Conservation (phyloP, 129 eudicot species). For the Dittrichia graveolens region DNA sequence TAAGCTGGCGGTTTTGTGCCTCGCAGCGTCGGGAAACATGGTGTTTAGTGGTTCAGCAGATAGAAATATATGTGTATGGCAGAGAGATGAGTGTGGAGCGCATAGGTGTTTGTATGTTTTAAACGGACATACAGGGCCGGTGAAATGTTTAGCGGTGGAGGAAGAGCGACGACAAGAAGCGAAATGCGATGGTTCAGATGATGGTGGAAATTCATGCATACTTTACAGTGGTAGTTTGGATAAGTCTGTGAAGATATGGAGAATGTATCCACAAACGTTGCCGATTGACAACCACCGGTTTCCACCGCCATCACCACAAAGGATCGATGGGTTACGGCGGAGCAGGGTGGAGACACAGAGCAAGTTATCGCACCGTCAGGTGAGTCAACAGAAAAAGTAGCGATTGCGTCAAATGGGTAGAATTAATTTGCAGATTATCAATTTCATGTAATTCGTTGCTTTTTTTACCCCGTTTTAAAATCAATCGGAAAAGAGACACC, state of each 20-base stretch:
- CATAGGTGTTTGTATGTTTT: slow-evolving; percentile 57
- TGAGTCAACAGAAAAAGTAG: slow-evolving; percentile 21
- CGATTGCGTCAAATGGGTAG: too few species aligned
- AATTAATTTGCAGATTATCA: too few species aligned
- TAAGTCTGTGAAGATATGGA: slow-evolving; percentile 78
- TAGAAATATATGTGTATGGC: slow-evolving; percentile 70
- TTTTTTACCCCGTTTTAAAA: too few species aligned
- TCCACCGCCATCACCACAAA: slow-evolving; percentile 37
- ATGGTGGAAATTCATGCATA: slow-evolving; percentile 29
- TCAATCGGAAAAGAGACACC: too few species aligned
- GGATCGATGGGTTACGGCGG: slow-evolving; percentile 21
- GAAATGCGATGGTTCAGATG: neutral
- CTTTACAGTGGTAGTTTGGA: slow-evolving; percentile 76
- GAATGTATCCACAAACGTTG: slow-evolving; percentile 37
- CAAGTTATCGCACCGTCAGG: slow-evolving; percentile 1
- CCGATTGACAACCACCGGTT: slow-evolving; percentile 9
- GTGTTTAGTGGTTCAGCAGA: slow-evolving; percentile 83
- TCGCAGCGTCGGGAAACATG: slow-evolving; percentile 48
- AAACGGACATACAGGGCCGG: slow-evolving; percentile 77
- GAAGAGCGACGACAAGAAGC: slow-evolving; percentile 28
- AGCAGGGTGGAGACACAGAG: slow-evolving; percentile 12
- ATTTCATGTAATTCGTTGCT: too few species aligned
- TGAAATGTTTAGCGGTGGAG: slow-evolving; percentile 78
- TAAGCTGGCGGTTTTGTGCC: slow-evolving; percentile 67
- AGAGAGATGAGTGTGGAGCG: slow-evolving; percentile 37